These are phyloP conservation scores for Tylopilus sp. DNA, from an alignment of 768 basidiomycete species.

Conservation along the genomic window DNA sequence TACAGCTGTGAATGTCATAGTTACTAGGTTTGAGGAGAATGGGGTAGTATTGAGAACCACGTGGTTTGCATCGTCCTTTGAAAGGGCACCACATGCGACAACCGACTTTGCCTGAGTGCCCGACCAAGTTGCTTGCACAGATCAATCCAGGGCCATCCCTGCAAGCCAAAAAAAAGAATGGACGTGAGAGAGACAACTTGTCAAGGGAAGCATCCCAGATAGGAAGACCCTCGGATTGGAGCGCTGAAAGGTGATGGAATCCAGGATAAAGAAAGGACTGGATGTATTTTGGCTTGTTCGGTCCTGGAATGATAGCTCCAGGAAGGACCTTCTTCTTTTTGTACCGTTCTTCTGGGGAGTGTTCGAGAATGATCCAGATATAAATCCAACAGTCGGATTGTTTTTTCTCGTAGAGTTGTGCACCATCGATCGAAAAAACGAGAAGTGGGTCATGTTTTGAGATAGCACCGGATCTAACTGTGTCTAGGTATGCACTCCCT, in stretches of 20 bases:
- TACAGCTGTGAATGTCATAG: not conserved
- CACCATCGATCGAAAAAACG: conserved; percentile 28
- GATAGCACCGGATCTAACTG: not conserved
- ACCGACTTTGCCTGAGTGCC: not conserved
- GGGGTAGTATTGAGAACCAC: not conserved
- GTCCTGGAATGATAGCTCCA: conserved; percentile 23
- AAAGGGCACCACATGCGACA: not conserved
- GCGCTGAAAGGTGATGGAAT: conserved; percentile 10
- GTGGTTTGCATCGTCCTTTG: not conserved
- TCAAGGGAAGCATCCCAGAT: conserved; percentile 19
- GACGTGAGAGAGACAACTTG: not conserved
- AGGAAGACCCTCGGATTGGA: conserved; percentile 17
- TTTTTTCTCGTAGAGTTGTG: conserved; percentile 38
- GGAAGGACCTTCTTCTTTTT: not conserved
- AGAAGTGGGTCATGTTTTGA: not conserved
- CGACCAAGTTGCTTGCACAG: not conserved
- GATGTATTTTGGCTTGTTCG: conserved; percentile 31
- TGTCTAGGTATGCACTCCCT: not conserved
- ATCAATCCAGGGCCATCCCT: not conserved
- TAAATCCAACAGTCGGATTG: conserved; percentile 34
- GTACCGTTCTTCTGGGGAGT: conserved; percentile 4
- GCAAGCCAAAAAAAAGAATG: not conserved
- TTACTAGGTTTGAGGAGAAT: not conserved
- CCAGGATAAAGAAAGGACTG: conserved; percentile 25
- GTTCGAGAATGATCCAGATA: conserved; percentile 33